Evolutionary conservation across 1,284 basidiomycete genomes (phyloP), one percentile per base, ranked within the genome.

Genomic region (Crucibulum cyathiforme): DNA sequence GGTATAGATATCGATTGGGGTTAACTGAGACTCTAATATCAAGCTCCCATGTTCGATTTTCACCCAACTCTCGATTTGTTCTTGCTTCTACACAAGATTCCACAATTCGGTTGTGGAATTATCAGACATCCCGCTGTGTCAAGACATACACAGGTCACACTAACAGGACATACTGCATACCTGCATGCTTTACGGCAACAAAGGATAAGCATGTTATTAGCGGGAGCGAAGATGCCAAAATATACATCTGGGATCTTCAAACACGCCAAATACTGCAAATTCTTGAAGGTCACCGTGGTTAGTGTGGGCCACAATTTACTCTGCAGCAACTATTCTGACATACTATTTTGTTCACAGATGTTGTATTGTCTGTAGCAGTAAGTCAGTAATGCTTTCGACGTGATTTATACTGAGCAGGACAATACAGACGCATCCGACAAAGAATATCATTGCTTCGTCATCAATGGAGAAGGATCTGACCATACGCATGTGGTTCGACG

Each of bases 171-270:
- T 95, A 89, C 66, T 92, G 91, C 73, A 77, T 90, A 35, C 82
- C 84, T 58, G 80, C 88, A 4, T 87, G 85, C 66, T 92, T 93
- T 60, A 81, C 79, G 8, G 82, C 82, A 8, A 80, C 76, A n/a
- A 77, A 80, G 12, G 84, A 79, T 52, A 85, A 87, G 64, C 91
- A 89, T 72, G 85, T 99, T 52, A 83, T 97, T 6, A 89, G 92
- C 54, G 97, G 96, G 0, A 95, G 93, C 57, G 97, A 98, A 78
- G 96, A 98, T 71, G 85, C 87, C 62, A 93, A 92, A 67, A 79
- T 97, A 13, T 90, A 93, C 63, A 79, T 98, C 31, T 99, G 96
- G 95, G 93, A 98, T 73, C 71, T 98, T 56, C 96, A 98, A 74
- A 90, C 86, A 4, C 85, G 95, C 36, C 82, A 92, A 66, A 78